Evolutionary conservation across 1,139 yeast genomes (phyloP).

Genomic region (Candida freyschussii): DNA sequence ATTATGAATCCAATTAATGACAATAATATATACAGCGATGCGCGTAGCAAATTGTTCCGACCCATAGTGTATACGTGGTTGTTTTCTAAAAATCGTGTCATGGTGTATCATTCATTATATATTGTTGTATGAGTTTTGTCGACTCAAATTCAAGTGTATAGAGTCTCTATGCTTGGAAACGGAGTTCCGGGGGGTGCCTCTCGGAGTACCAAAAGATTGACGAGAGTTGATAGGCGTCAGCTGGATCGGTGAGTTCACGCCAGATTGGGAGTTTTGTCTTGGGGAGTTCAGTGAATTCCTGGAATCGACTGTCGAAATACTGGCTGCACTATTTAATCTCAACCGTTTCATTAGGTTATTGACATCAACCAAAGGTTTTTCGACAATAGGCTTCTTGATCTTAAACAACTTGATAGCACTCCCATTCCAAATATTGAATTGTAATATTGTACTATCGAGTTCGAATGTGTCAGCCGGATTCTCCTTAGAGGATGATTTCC

Average conservation of each 20-base stretch:
- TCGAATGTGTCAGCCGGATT: slow-evolving; percentile 9
- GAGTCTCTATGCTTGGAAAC: slow-evolving; percentile 15
- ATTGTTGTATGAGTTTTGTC: slow-evolving; percentile 17
- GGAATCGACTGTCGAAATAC: slow-evolving; percentile 17
- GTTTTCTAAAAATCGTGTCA: too few relatives aligned
- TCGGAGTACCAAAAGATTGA: slow-evolving; percentile 24
- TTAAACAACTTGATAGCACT: slow-evolving; percentile 60
- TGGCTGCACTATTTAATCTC: slow-evolving; percentile 22
- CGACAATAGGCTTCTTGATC: slow-evolving; percentile 39
- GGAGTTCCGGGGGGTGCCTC: slow-evolving; percentile 15
- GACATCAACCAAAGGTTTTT: slow-evolving; percentile 48
- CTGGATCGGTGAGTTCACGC: slow-evolving; percentile 22
- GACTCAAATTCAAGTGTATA: slow-evolving; percentile 16
- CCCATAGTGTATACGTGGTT: too few relatives aligned
- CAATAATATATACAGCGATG: not conserved
- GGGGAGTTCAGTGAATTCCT: slow-evolving; percentile 10
- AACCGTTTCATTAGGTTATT: slow-evolving; percentile 44
- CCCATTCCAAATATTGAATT: slow-evolving; percentile 54
- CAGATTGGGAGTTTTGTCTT: slow-evolving; percentile 15
- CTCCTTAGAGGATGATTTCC: slow-evolving; percentile 15
- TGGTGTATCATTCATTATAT: not conserved
- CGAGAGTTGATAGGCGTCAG: slow-evolving; percentile 26
- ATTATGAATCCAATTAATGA: too few relatives aligned
- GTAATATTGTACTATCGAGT: slow-evolving; percentile 18
- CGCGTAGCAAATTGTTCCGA: too few relatives aligned